Percentiles rank a stretch among this genome's conserved stretches.
Conservation (phyloP, 148 eudicot species). For the Rhododendron kiyosumense region DNA sequence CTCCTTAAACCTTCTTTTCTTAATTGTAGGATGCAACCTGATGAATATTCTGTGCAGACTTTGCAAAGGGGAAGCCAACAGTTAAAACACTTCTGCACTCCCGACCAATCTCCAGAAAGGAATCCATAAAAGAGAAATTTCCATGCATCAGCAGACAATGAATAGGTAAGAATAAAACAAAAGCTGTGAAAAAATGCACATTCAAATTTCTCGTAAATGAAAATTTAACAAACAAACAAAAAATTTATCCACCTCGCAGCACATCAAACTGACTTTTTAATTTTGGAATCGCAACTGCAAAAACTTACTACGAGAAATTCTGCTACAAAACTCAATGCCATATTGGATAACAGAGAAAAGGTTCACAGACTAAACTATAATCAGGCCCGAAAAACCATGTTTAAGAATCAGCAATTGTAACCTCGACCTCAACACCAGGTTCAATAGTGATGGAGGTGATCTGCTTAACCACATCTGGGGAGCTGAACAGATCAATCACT, state of each 20-base stretch:
- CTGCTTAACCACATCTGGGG: conserved; percentile 81
- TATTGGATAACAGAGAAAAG: not conserved
- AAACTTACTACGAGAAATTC: not conserved
- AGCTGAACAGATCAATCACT: conserved; percentile 76
- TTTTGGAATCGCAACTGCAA: not conserved
- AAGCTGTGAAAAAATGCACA: not conserved
- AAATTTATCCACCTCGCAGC: not conserved
- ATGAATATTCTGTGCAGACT: not conserved
- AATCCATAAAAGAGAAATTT: not conserved
- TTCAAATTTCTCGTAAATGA: not conserved
- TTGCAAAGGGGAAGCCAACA: not conserved
- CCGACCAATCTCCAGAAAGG: not conserved
- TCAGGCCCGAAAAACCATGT: not conserved
- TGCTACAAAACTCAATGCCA: not conserved
- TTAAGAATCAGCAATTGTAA: conserved; percentile 70
- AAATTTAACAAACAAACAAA: not conserved
- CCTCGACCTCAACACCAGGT: conserved; percentile 80
- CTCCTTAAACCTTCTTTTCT: not conserved
- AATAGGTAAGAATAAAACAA: no score
- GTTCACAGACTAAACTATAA: not conserved
- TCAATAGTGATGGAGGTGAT: conserved; percentile 78
- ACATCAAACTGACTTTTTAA: not conserved
- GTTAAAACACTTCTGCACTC: not conserved
- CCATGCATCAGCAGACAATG: not conserved
- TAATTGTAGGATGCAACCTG: not conserved